Base-by-base conservation (phyloP, 116 monocot species). In the Zostera marina region DNA sequence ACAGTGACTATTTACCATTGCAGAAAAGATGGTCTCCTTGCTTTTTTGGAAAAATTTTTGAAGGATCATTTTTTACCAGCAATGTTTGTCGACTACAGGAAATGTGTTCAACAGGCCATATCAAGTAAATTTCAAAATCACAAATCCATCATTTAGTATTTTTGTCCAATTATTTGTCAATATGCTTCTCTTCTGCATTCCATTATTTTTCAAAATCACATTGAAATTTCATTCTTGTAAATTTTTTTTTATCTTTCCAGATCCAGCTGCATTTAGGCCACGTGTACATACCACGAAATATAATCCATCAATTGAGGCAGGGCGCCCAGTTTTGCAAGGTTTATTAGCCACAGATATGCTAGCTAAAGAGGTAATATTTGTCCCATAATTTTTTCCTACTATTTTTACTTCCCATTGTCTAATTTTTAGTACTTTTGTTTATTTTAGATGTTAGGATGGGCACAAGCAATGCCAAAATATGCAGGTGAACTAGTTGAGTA, bases 41-140 rank as follows among this genome's bases (percentile, higher is more conserved):
- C 82, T 47, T 96, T 88, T 70, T 64, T 85, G 22, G 85, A 89
- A 64, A 96, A 96, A 49, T 96, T 88, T 61, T 58, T 96, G 54
- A 96, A 96, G 73, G 96, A 96, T 49, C 96, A 88, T 64, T 96
- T 96, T 70, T 70, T 88, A 60, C 89, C 96, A 68, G 70, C 96
- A 20, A 82, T 96, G 74, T 96, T 96, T 74, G 96, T 96, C 44
- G 96, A 88, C 63, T 96, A 96, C 64, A 70, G 96, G 44, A 96
- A 96, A 80, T 88, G 82, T 57, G 76, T 89, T 49, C 96, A 96
- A 58, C 96, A 96, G 60, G 85, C 89, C 58, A 80, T 96, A 77
- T 85, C 96, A 64, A 96, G 96, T 82, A 84, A 68, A 73, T 66
- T 62, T 58, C 23, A 39, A 25, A 32, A 59, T 9, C 43, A 41